Evolutionary conservation across 2,329 filamentous ascomycete species (phyloP), one percentile per base, ranked within the genome.

Genomic region (Fusarium sp.): DNA sequence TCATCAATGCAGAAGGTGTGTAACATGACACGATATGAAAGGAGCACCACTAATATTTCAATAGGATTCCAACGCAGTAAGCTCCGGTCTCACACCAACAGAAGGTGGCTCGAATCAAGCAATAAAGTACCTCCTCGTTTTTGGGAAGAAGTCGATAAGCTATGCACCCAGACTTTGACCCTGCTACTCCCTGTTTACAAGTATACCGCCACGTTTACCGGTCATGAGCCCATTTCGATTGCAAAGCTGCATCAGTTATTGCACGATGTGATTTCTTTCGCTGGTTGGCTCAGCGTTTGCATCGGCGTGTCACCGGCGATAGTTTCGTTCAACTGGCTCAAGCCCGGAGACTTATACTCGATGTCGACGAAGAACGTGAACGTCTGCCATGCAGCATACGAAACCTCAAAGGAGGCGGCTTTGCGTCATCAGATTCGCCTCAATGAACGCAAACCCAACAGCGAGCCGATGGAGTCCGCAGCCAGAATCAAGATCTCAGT

Each of bases 401-500:
- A 60, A 39, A n/a, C 33, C 31, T 74, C 72, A 31, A 61, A 59
- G 43, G 38, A 28, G 10, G 53, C 48, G 33, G 60, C 68, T 16
- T 29, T 47, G 23, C 43, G 29, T 11, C 39, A 69, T 29, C 57
- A 68, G 7, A 29, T 61, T 39, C 39, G 50, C 28, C 10, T 47
- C 20, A 20, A 12, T 4, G 43, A 47, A 6, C 46, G 49, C 13
- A 46, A n/a, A 8, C 38, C 54, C 33, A 37, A 37, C 4, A n/a
- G 28, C 2, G 35, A 44, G 8, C 35, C 20, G 16, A 52, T 62
- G 15, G 28, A 43, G 5, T 70, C 55, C 38, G 28, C 50, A 28
- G 69, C 75, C 9, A 73, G 78, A n/a, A 71, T 80, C 33, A 79
- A 79, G 62, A 76, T 80, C n/a, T 74, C 73, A 4, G 69, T 75